Evolutionary conservation across 1,284 basidiomycete genomes (phyloP), one percentile per base, ranked within the genome.

Genomic region (Heterobasidion irregulare): DNA sequence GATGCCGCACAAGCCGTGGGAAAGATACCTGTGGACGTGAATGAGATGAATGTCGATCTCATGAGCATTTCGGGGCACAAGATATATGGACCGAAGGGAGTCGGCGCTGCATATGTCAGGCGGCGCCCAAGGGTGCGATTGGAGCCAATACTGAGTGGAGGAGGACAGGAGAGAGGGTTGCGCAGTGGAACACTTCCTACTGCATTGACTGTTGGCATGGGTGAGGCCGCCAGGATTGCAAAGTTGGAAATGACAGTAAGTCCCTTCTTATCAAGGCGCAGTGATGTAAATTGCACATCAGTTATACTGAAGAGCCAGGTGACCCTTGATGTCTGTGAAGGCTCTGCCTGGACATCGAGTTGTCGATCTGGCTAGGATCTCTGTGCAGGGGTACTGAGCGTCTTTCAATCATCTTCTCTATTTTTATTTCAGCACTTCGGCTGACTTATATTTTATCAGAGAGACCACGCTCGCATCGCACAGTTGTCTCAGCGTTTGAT

Each of bases 51-150:
- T 65, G 83, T 99, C 56, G 97, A 99, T 73, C 77, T 98, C 55
- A 86, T 99, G 86, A 94, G 91, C 61, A 91, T 99, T 56, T 96
- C 93, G 6, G 95, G 92, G 5, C 97, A 99, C 79, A 99, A 99
- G 75, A 72, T 99, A 15, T 99, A 99, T 71, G 97, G 97, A 2
- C 97, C 97, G 6, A 99, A 99, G 74, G 97, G 97, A 15, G 73
- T 99, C 49, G 97, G 97, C 41, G 96, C 93, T 5, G 89, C 89
- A 16, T 99, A 98, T 72, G 94, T 99, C 52, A 83, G 97, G 56
- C 76, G 97, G 63, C 76, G 95, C 62, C 97, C 97, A 2, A 80
- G 97, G 61, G 97, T 99, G 47, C 81, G 97, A 58, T 73, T 99
- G 62, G 97, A 99, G 70, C 96, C 97, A 1, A 88, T 99, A 64